Evolutionary conservation across 2,329 filamentous ascomycete genomes (phyloP).

Genomic region (Colletotrichum sp.): DNA sequence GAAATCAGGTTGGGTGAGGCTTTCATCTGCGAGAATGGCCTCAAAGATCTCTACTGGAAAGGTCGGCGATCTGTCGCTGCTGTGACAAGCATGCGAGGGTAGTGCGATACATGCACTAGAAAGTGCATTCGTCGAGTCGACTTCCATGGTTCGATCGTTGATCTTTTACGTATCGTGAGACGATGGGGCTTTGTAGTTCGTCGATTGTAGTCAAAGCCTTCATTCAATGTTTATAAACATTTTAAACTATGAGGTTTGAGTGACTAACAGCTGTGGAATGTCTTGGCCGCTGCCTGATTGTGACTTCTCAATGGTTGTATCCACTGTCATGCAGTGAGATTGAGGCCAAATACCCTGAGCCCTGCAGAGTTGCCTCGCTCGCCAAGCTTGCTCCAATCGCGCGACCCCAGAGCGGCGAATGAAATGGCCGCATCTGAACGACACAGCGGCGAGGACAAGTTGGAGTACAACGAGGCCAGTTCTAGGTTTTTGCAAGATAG

Average conservation of each 20-base stretch:
- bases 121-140: background rate
- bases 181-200: rapidly evolving
- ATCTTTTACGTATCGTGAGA: background rate
- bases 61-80: background rate
- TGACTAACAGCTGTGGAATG: background rate
- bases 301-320: background rate
- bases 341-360: background rate
- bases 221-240: background rate
- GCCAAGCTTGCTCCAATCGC: background rate
- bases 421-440: too few relatives aligned
- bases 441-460: too few relatives aligned
- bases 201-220: rapidly evolving
- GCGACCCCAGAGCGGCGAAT: too few relatives aligned
- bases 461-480: too few relatives aligned
- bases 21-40: background rate
- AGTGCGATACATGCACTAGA: background rate
- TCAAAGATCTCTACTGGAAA: background rate
- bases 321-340: background rate
- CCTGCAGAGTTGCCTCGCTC: background rate
- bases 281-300: background rate
- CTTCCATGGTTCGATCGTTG: background rate
- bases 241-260: background rate
- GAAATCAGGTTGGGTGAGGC: rapidly evolving
- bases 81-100: background rate
- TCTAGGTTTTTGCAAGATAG: too few relatives aligned